phyloP scores from a whole-genome alignment of 805 yeast genomes.

The Schwanniomyces polymorphus region DNA sequence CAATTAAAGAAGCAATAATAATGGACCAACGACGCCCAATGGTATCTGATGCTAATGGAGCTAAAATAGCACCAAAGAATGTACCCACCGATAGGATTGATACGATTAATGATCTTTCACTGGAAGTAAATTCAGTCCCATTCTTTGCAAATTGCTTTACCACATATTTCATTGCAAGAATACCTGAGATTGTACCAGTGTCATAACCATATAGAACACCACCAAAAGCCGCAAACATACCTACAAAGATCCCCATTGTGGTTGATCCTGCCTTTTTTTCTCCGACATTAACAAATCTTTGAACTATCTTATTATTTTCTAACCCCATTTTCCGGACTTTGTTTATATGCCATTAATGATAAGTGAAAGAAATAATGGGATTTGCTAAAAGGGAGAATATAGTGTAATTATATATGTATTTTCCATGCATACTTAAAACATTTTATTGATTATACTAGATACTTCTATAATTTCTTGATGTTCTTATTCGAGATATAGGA shows the following conservation, averaged over 20 bases:
- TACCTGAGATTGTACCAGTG: conserved; percentile 44
- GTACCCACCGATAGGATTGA: conserved; percentile 39
- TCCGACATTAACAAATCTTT: conserved; percentile 41
- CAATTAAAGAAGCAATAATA: conserved; percentile 29
- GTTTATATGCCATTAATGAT: too few species aligned
- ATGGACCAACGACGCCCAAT: conserved; percentile 39
- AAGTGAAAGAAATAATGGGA: too few species aligned
- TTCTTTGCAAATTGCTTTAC: conserved; percentile 21
- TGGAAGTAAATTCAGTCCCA: conserved; percentile 13
- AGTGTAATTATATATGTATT: too few species aligned
- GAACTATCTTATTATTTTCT: conserved; percentile 31
- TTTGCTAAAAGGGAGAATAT: too few species aligned
- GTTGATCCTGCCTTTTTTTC: conserved; percentile 48
- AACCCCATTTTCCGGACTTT: conserved; percentile 42
- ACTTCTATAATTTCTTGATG: too few species aligned
- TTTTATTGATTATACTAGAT: too few species aligned
- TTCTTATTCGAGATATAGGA: too few species aligned
- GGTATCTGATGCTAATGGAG: conserved; percentile 35
- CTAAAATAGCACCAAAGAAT: conserved; percentile 38
- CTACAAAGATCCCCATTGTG: conserved; percentile 39
- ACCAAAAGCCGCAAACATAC: conserved; percentile 41
- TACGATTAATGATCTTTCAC: conserved; percentile 24
- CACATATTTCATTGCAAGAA: conserved; percentile 39
- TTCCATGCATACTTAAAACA: too few species aligned
- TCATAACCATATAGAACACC: conserved; percentile 43